A percentile compares a stretch with the other conserved stretches of the same genome.
Evolutionary conservation across 2,329 filamentous ascomycete genomes (phyloP).

Genomic region (Colletotrichum graminicola): DNA sequence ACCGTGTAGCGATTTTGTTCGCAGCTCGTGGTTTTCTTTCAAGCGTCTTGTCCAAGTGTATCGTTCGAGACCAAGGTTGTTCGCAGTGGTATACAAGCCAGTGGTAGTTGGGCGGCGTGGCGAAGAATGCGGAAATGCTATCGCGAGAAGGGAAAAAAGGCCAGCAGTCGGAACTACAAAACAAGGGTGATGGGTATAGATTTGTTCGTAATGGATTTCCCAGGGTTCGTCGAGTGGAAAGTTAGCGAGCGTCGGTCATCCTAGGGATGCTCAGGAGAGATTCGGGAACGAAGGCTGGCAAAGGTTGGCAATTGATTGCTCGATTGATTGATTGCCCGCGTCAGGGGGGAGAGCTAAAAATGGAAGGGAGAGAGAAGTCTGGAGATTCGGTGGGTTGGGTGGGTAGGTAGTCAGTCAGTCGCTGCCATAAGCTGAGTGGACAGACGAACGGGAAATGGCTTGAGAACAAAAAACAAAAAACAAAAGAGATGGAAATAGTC

Average conservation of each 20-base stretch:
- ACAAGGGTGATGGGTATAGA: constrained; percentile 2
- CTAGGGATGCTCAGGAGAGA: constrained; percentile 31
- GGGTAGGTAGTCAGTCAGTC: not conserved
- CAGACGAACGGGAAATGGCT: constrained; percentile 5
- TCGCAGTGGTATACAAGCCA: constrained; percentile 8
- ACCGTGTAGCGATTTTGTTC: not conserved
- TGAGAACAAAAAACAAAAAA: not conserved
- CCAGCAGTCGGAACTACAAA: constrained; percentile 12
- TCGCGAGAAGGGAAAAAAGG: constrained; percentile 1
- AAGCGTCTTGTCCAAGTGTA: not conserved
- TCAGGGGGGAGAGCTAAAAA: constrained; percentile 11
- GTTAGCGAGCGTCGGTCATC: constrained; percentile 39
- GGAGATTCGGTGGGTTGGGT: constrained; percentile 3
- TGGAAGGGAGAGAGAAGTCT: constrained; percentile 6
- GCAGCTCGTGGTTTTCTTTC: not conserved
- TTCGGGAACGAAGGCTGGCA: not conserved
- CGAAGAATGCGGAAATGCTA: not conserved
- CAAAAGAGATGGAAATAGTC: not conserved
- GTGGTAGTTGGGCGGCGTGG: constrained; percentile 6
- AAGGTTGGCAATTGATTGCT: constrained; percentile 22
- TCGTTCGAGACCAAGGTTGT: not conserved
- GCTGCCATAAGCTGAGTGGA: not conserved
- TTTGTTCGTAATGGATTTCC: not conserved
- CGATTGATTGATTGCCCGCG: constrained; percentile 19
- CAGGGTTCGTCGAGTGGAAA: not conserved